Evolutionary conservation across 2,329 filamentous ascomycete species (phyloP), one percentile per base, ranked within the genome.

Genomic region (Aureobasidium pullulans): DNA sequence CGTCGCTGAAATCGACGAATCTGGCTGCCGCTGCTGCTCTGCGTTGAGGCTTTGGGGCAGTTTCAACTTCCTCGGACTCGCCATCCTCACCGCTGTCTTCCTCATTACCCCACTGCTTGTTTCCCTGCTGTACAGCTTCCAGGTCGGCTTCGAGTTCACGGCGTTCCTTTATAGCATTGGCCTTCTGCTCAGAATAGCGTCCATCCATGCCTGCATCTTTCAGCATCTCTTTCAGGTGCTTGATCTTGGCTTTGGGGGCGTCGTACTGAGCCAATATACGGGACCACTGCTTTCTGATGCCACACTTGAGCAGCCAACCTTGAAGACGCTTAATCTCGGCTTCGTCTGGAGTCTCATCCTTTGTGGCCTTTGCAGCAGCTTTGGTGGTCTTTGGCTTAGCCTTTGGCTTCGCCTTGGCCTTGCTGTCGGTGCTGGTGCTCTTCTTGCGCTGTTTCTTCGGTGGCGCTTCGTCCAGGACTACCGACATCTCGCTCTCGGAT

Each of bases 261-360:
- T 86, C 82, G 67, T 83, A 91, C 58, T 84, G 78, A 71, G 89
- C 89, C 31, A 99, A 80, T 73, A 96, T 90, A 63, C 87, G 85
- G 52, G 82, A 83, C 93, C 94, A 99, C 62, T 96, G 83, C 71
- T 96, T 97, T 57, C 90, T 87, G 59, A 96, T 84, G 32, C 93
- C 93, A 68, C 93, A 99, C 73, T 96, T 96, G 47, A 87, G 76
- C 6, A 99, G 81, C 73, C 93, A 90, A 8, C 85, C 83, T 74
- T 97, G 93, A 3, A 97, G 79, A 50, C 86, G 88, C 73, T 96
- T 97, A 70, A 96, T 88, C 71, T 96, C 89, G 3, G 83, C 85
- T 61, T 90, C 84, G 62, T 91, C 82, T 0, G 87, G 83, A 16
- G 85, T 78, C 32, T 57, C 72, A 69, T 36, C 57, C 56, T 66